These are phyloP conservation scores for Phytophthora sp. DNA, from an alignment of 352 stramenopile species.

Conservation along the genomic window DNA sequence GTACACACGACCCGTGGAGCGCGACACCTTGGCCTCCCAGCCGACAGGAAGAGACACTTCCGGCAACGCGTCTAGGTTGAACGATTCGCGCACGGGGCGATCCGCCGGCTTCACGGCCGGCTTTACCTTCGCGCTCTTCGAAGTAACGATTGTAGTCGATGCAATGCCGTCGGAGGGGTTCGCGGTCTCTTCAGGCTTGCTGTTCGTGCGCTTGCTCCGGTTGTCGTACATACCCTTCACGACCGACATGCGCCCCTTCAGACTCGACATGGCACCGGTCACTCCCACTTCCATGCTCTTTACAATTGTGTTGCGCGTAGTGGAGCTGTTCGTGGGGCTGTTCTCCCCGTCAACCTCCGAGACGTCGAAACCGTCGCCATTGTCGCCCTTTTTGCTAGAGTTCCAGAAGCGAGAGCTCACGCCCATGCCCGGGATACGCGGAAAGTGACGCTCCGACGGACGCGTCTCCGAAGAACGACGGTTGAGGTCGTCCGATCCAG, in stretches of 20 bases:
- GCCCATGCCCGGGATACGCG: conserved; percentile 71
- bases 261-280: conserved; percentile 74
- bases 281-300: conserved; percentile 77
- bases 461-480: conserved; percentile 60
- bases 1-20: conserved; percentile 86
- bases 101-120: conserved; percentile 43
- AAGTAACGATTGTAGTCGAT: conserved; percentile 32
- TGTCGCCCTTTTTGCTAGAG: conserved; percentile 55
- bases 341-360: conserved; percentile 54
- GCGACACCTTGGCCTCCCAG: conserved; percentile 89
- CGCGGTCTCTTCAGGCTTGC: conserved; percentile 53
- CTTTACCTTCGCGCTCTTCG: conserved; percentile 45
- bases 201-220: conserved; percentile 63
- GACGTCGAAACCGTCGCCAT: conserved; percentile 54
- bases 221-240: conserved; percentile 83
- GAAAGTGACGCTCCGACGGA: conserved; percentile 65
- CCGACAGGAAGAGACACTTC: conserved; percentile 82
- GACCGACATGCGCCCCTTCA: conserved; percentile 83
- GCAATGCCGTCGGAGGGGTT: conserved; percentile 36
- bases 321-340: conserved; percentile 50
- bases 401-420: conserved; percentile 79
- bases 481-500: conserved; percentile 74
- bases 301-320: conserved; percentile 79
- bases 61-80: conserved; percentile 84
- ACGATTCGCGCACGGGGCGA: conserved; percentile 78